A percentile compares a stretch with the other conserved stretches of the same genome.
Conservation (phyloP, 2,329 filamentous ascomycete species). For the Colletotrichum spaethianum region DNA sequence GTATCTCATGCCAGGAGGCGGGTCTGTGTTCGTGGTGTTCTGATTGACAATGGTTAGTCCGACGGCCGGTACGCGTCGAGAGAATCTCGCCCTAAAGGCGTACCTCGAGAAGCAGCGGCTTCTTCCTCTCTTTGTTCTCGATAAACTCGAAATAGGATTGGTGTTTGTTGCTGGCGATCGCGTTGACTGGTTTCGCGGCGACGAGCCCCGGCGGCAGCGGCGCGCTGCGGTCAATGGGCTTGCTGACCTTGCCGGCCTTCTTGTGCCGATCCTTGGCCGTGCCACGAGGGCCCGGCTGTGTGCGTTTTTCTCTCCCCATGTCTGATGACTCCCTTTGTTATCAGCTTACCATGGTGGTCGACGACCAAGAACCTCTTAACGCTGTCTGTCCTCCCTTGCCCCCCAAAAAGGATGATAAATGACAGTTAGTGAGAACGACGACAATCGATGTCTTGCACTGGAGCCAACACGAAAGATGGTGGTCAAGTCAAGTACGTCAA, state of each 20-base stretch:
- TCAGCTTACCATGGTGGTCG: slow-evolving; percentile 41
- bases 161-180: slow-evolving; percentile 66
- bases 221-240: slow-evolving; percentile 48
- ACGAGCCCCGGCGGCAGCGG: slow-evolving; percentile 53
- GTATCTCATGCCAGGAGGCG: slow-evolving; percentile 74
- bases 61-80: background rate
- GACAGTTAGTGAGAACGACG: slow-evolving; percentile 30
- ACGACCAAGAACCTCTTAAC: slow-evolving; percentile 3
- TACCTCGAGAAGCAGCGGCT: slow-evolving; percentile 76
- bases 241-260: slow-evolving; percentile 26
- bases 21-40: slow-evolving; percentile 65
- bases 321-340: slow-evolving; percentile 16
- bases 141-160: slow-evolving; percentile 75
- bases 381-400: slow-evolving; percentile 12
- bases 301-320: slow-evolving; percentile 43
- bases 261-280: slow-evolving; percentile 42
- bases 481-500: slow-evolving; percentile 34
- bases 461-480: slow-evolving; percentile 9
- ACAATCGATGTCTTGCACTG: slow-evolving; percentile 3
- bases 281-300: slow-evolving; percentile 31
- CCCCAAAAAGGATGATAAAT: slow-evolving; percentile 8
- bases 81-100: slow-evolving; percentile 14
- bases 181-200: slow-evolving; percentile 50
- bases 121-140: slow-evolving; percentile 75
- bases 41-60: slow-evolving; percentile 48